Percentiles rank a stretch among this genome's conserved stretches.
Evolutionary conservation across 2,329 filamentous ascomycete species (phyloP).

Genomic region (Colletotrichum lupini): DNA sequence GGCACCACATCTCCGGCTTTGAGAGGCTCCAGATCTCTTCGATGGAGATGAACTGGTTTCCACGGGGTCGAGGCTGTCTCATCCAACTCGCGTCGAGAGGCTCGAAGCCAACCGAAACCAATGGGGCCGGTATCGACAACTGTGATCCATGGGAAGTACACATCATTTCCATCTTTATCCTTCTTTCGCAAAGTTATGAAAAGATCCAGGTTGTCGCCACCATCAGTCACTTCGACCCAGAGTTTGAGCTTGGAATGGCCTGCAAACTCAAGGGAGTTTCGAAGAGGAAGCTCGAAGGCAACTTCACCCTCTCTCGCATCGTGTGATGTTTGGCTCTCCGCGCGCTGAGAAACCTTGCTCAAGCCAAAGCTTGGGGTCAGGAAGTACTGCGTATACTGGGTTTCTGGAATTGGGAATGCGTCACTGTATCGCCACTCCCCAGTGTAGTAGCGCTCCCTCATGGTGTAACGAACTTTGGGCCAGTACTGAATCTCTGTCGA

Average conservation of each 20-base stretch:
- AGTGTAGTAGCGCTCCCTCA: neutral
- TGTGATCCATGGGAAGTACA: neutral
- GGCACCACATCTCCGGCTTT: neutral
- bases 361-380: neutral
- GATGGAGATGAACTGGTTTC: neutral
- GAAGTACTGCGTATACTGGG: neutral
- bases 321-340: neutral
- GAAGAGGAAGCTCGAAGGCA: neutral
- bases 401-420: neutral
- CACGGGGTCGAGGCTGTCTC: neutral
- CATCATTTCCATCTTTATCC: neutral
- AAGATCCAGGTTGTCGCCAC: neutral
- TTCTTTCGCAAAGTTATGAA: neutral
- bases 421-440: neutral
- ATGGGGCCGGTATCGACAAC: neutral
- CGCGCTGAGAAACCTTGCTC: neutral
- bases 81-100: neutral
- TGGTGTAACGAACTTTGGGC: neutral
- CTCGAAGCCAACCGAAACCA: neutral
- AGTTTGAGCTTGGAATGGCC: neutral
- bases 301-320: neutral
- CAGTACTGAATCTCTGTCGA: neutral
- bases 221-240: neutral
- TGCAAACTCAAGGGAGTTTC: neutral
- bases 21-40: neutral